These are phyloP conservation scores for Andrographis paniculata DNA, from an alignment of 305 asterid genomes.

Conservation along the genomic window DNA sequence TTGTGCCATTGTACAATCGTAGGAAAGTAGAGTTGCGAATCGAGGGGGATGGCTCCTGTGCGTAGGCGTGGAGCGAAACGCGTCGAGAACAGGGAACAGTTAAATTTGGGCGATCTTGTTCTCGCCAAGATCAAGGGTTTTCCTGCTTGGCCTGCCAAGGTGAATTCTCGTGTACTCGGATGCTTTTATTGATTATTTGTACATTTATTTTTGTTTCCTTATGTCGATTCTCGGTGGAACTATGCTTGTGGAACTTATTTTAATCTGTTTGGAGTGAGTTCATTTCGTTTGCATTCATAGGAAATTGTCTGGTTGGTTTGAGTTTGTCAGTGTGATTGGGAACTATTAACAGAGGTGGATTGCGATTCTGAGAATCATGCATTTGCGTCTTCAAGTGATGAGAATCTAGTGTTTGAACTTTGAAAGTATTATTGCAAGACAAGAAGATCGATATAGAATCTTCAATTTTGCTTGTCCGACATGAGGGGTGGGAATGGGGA, in stretches of 20 bases:
- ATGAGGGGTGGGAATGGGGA: too few relatives aligned
- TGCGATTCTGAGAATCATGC: conserved; percentile 7
- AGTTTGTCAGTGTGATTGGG: conserved; percentile 17
- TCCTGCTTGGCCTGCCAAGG: conserved; percentile 90
- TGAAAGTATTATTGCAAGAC: conserved; percentile 1
- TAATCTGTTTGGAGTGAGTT: conserved; percentile 6
- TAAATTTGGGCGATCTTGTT: conserved; percentile 84
- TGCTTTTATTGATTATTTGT: conserved; percentile 3
- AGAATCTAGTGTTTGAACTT: not conserved
- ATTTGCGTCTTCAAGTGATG: too few relatives aligned
- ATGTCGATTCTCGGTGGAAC: conserved; percentile 4
- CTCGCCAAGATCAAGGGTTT: conserved; percentile 86
- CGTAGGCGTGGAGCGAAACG: conserved; percentile 71
- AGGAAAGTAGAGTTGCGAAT: too few relatives aligned
- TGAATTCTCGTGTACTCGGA: conserved; percentile 17
- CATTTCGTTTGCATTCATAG: conserved; percentile 13
- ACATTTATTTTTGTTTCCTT: not conserved
- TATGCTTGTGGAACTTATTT: conserved; percentile 5
- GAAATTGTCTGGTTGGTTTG: conserved; percentile 16
- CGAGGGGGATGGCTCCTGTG: conserved; percentile 78
- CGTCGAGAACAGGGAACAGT: conserved; percentile 39
- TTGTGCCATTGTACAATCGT: too few relatives aligned
- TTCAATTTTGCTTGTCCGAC: conserved; percentile 1
- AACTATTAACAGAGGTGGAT: conserved; percentile 7
- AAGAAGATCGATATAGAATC: not conserved